A percentile compares a stretch with the other conserved stretches of the same genome.
phyloP scores from a whole-genome alignment of 2,329 filamentous ascomycete species.

The Fusarium albosuccineum region DNA sequence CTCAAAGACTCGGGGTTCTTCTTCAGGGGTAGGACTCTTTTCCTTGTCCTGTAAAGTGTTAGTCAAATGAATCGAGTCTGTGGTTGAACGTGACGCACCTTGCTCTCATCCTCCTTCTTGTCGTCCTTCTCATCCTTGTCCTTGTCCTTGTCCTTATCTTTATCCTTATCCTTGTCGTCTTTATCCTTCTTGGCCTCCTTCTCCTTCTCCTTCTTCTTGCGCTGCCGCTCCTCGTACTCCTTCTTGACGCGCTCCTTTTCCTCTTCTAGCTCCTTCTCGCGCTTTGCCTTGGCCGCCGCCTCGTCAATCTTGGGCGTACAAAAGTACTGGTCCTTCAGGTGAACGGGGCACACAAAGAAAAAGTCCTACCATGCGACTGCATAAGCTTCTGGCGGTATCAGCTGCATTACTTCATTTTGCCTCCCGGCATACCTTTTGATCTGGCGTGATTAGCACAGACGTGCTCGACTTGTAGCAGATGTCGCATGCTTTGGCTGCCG shows the following conservation, averaged over 20 bases:
- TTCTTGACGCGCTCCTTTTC: conserved; percentile 76
- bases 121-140: conserved; percentile 48
- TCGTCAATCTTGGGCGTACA: conserved; percentile 80
- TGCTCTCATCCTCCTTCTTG: conserved; percentile 34
- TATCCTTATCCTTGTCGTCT: conserved; percentile 59
- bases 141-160: conserved; percentile 54
- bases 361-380: conserved; percentile 69
- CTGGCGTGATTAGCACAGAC: conserved; percentile 88
- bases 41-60: conserved; percentile 33
- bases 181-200: conserved; percentile 62
- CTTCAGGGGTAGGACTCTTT: conserved; percentile 47
- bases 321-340: conserved; percentile 87
- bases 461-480: conserved; percentile 91
- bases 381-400: conserved; percentile 26
- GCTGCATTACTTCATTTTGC: conserved; percentile 8
- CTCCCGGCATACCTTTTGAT: conserved; percentile 77
- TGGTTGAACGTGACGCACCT: conserved; percentile 16
- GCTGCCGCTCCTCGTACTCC: conserved; percentile 81
- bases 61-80: background rate
- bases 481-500: conserved; percentile 85
- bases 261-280: conserved; percentile 72
- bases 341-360: conserved; percentile 89
- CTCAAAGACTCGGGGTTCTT: conserved; percentile 84
- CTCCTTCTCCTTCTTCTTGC: conserved; percentile 76
- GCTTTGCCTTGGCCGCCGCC: conserved; percentile 71